Base-by-base conservation (phyloP, 768 basidiomycete species). In the Harrya chromipes region DNA sequence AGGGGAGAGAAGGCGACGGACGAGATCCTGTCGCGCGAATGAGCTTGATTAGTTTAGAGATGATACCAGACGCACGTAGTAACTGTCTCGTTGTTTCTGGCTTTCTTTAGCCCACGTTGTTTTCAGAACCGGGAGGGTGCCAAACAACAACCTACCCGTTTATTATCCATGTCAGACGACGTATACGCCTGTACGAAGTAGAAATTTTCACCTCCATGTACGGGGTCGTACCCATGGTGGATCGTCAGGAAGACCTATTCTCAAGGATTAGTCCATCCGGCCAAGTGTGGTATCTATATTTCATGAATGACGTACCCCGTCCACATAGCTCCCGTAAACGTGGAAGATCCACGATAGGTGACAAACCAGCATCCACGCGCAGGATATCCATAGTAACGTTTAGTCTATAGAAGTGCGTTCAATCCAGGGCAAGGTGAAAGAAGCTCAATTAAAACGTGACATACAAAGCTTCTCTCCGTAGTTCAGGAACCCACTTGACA, bases 201-300 rank as follows among this genome's bases (percentile, higher is more conserved):
- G 17, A 23, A 29, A 29, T 2, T 38, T 83, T 63, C 53, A 87
- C 88, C 80, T 87, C 88, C 88, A 90, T 58, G 87, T 74, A 37
- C 85, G 76, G 24, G 87, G 85, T 36, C 88, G 78, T 54, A 90
- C 72, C 85, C 87, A 90, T 5, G 76, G 69, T 37, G 88, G 88
- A 57, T 85, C 76, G 56, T 86, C 80, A 42, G 87, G 85, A 40
- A 90, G 77, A 50, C 87, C 87, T 90, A 52, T 26, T 16, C 33
- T 39, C 39, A 24, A 51, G 26, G 39, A 44, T 44, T 13, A 16
- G 31, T 23, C 13, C 6, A 48, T n/a, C 13, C 16, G 5, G 26
- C 29, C 40, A 43, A 26, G 29, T 46, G 35, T 8, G 11, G 9
- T 1, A n/a, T 19, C 38, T 16, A 42, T 37, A 19, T 43, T 40